phyloP scores from a whole-genome alignment of 306 rosid species.

The Lagenaria siceraria region DNA sequence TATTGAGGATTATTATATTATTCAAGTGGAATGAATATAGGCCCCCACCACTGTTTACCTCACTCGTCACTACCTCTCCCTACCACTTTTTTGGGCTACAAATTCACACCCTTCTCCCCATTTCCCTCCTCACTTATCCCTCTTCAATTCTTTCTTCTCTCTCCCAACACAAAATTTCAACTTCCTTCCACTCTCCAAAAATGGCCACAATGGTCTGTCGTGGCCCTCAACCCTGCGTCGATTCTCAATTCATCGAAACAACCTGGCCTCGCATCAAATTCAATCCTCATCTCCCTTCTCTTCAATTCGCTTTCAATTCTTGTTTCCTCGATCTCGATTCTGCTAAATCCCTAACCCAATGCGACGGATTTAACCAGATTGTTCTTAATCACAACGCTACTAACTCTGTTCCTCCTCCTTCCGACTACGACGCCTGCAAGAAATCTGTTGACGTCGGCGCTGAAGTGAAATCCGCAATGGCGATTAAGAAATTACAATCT shows the following conservation, averaged over 20 bases:
- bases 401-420: constrained; percentile 18
- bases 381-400: background rate
- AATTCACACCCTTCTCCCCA: constrained; percentile 31
- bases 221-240: constrained; percentile 43
- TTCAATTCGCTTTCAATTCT: constrained; percentile 27
- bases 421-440: background rate
- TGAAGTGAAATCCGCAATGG: background rate
- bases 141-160: background rate
- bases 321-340: constrained; percentile 7
- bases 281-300: constrained; percentile 14
- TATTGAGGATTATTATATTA: constrained; percentile 21
- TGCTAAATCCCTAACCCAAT: background rate
- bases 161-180: background rate
- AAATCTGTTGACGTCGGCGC: background rate
- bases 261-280: constrained; percentile 5
- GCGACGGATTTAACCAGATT: background rate
- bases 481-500: constrained; percentile 7
- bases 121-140: constrained; percentile 16
- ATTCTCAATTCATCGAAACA: constrained; percentile 47
- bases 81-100: constrained; percentile 54
- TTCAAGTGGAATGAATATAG: constrained; percentile 36
- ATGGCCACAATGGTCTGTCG: constrained; percentile 67
- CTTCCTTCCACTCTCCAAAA: constrained; percentile 3
- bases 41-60: constrained; percentile 14
- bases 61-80: constrained; percentile 11